Base-by-base conservation (phyloP, 441 rosid genomes). In the Cnidoscolus chayamansa region DNA sequence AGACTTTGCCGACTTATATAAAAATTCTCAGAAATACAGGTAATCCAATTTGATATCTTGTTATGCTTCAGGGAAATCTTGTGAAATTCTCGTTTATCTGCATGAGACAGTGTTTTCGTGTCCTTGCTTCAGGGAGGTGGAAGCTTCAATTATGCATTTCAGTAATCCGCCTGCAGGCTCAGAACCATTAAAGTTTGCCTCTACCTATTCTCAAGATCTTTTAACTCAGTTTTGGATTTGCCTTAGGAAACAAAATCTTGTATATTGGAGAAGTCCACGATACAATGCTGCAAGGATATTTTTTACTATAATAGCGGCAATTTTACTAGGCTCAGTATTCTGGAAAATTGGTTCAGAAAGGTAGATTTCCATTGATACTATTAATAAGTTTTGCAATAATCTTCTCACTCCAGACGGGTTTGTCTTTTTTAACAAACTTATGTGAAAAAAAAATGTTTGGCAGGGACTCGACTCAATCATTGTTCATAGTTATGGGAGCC, bases 251-350 rank as follows among this genome's bases (percentile, higher is more conserved):
- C 91, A 90, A 78, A 88, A 85, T 83, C 91, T 92, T 74, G 94
- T 92, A 40, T 94, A 92, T 54, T 94, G 98, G 97, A 94, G 97
- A 85, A 90, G 97, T 78, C 97, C 98, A 57, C 88, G 78, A 54
- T 92, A 94, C 81, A 94, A 90, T 74, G 84, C 85, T 2, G 89
- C 89, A 80, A 88, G 97, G 68, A 32, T 94, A 74, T 47, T 75
- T 66, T 94, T 89, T 74, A 92, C 97, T 13, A 50, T 74, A 0
- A 7, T 81, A 17, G 84, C 89, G 74, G 98, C 97, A 11, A 15
- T 92, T 69, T 88, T 94, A 58, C 78, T 90, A 48, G 98, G 98
- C 80, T 80, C 97, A 3, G 86, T 90, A 43, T 94, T 94, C 71
- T 92, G 97, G 98, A 79, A 86, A 68, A 45, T 84, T 72, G 97